These are phyloP conservation scores for Epipyxis sp. DNA, from an alignment of 108 stramenopile species.

Conservation along the genomic window DNA sequence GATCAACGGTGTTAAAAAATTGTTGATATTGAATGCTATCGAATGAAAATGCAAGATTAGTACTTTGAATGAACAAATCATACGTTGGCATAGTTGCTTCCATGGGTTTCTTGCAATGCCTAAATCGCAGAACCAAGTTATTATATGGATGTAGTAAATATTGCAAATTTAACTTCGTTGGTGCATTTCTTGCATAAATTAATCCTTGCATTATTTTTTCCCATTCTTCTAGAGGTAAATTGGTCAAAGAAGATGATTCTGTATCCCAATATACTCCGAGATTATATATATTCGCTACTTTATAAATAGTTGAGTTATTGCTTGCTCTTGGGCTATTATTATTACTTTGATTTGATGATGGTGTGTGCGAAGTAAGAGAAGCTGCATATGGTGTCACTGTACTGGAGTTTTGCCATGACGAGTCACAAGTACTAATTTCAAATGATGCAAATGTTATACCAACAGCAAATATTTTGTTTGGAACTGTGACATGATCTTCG, in stretches of 20 bases:
- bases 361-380: too few relatives aligned
- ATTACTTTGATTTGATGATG: too few relatives aligned
- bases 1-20: not conserved
- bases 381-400: not conserved
- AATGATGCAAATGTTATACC: not conserved
- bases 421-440: not conserved
- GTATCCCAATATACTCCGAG: not conserved
- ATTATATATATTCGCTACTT: not conserved
- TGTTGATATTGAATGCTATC: conserved; percentile 23
- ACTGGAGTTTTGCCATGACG: not conserved
- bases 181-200: not conserved
- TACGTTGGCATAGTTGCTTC: not conserved
- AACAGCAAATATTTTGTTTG: not conserved
- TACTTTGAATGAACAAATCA: conserved; percentile 1
- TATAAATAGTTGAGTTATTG: not conserved
- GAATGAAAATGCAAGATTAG: not conserved
- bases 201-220: not conserved
- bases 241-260: not conserved
- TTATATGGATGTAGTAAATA: not conserved
- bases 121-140: not conserved
- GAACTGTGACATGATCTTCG: conserved; percentile 16
- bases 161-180: not conserved
- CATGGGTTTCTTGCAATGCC: not conserved
- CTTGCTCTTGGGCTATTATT: too few relatives aligned
- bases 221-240: conserved; percentile 16